Percentiles rank a stretch among this genome's conserved stretches.
These are phyloP conservation scores for Aspergillus coremiiformis DNA, from an alignment of 495 filamentous ascomycete species.

Conservation along the genomic window DNA sequence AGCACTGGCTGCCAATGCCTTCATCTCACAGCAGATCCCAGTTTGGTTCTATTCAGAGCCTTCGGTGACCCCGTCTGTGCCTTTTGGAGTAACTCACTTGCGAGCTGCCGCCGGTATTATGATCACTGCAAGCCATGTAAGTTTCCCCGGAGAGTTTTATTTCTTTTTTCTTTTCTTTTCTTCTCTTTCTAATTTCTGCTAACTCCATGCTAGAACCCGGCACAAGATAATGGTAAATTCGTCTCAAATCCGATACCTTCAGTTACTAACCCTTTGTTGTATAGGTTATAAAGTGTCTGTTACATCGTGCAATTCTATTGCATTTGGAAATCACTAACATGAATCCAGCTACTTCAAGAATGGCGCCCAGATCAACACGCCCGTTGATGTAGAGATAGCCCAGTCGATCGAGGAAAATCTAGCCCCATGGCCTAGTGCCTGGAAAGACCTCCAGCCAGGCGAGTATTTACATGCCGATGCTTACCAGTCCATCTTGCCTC, in stretches of 20 bases:
- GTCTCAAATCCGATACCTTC: not conserved
- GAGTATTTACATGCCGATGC: conserved; percentile 34
- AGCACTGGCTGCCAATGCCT: conserved; percentile 55
- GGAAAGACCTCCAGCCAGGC: conserved; percentile 44
- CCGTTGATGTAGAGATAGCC: conserved; percentile 55
- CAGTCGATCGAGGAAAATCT: conserved; percentile 51
- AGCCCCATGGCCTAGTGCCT: conserved; percentile 41
- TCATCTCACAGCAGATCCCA: conserved; percentile 52
- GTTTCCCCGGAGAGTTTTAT: conserved; percentile 6
- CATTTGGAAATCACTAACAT: conserved; percentile 9
- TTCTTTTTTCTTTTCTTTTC: too few species aligned
- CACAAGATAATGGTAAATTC: conserved; percentile 53
- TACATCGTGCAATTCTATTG: not conserved
- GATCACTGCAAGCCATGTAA: conserved; percentile 62
- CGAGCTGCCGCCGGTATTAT: conserved; percentile 60
- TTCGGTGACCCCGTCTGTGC: conserved; percentile 61
- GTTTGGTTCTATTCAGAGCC: conserved; percentile 53
- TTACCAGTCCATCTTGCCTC: conserved; percentile 32
- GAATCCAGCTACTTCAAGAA: conserved; percentile 51
- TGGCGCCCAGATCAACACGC: conserved; percentile 64
- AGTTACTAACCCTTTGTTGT: not conserved
- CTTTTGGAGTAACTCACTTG: conserved; percentile 53
- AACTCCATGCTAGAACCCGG: conserved; percentile 45
- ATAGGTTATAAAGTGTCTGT: conserved; percentile 59
- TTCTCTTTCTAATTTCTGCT: too few species aligned